Percentiles rank a stretch among this genome's conserved stretches.
These are phyloP conservation scores for Madurella fahalii DNA, from an alignment of 2,329 filamentous ascomycete species.

Conservation along the genomic window DNA sequence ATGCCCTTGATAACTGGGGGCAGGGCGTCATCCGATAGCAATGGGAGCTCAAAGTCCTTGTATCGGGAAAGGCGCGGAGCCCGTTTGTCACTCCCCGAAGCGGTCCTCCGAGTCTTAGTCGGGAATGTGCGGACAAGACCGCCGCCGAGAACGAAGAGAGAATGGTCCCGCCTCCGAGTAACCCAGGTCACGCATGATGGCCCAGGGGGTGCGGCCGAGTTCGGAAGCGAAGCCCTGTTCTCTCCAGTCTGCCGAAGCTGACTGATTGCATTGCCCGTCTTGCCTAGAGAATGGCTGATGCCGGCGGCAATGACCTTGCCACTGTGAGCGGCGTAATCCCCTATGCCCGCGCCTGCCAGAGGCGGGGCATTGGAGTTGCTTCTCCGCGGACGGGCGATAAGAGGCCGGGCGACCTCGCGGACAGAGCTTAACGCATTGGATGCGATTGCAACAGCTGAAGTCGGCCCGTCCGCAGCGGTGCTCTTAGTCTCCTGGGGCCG, in stretches of 20 bases:
- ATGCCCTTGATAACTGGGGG: conserved; percentile 53
- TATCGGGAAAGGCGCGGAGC: conserved; percentile 54
- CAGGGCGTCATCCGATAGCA: conserved; percentile 56
- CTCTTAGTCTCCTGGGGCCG: conserved; percentile 42
- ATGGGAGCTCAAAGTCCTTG: conserved; percentile 63
- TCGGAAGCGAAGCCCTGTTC: conserved; percentile 67
- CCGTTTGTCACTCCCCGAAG: conserved; percentile 49
- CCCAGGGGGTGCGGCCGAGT: conserved; percentile 49
- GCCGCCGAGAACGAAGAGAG: conserved; percentile 61
- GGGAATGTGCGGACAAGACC: conserved; percentile 65
- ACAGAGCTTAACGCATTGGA: conserved; percentile 68
- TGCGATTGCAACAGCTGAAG: conserved; percentile 62
- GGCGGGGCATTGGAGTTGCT: conserved; percentile 42
- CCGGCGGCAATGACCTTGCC: conserved; percentile 69
- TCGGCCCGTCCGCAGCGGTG: conserved; percentile 46
- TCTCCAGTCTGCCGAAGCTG: conserved; percentile 71
- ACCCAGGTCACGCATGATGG: conserved; percentile 63
- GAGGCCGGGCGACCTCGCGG: conserved; percentile 61
- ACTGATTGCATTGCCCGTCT: conserved; percentile 65
- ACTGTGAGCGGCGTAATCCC: conserved; percentile 63
- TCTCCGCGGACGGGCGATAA: conserved; percentile 53
- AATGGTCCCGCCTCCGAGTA: conserved; percentile 56
- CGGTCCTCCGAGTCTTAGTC: conserved; percentile 51
- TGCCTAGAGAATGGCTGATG: conserved; percentile 69
- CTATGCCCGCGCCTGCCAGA: conserved; percentile 43